Base-by-base conservation (phyloP, 2,329 filamentous ascomycete species). In the Moelleriella libera region DNA sequence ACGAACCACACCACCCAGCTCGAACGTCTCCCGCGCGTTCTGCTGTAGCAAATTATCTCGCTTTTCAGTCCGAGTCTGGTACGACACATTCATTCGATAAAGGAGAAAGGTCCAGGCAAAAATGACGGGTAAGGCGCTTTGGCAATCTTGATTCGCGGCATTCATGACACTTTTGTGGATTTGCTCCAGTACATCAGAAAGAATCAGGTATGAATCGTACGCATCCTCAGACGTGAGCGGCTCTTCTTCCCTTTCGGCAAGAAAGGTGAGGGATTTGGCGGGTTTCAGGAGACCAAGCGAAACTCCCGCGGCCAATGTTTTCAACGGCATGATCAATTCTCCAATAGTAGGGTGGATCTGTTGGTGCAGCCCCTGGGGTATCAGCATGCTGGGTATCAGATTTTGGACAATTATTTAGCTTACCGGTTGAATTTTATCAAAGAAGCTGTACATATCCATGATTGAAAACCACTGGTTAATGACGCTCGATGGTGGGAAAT, bases 51-150 rank as follows among this genome's bases (percentile, higher is more conserved):
- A 62, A 30, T 75, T 65, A 53, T 80, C 76, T 44, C 76, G 67
- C 49, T 74, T 72, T 58, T 84, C 80, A 40, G 76, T 78, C 43
- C 82, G 71, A 45, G 70, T 71, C 48, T 77, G 71, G 53, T 80
- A 83, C 10, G 76, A 76, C 41, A 78, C 67, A 53, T 79, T 78
- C 67, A 92, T 78, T 30, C 76, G 73, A 56, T 84, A 77, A 8
- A 89, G 70, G 30, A 95, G 76, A 44, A 90, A 69, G 4, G 82
- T 80, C 89, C 89, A 97, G 3, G 85, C 78, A 54, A 94, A 85
- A 21, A 87, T 75, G 14, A 85, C 79, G 1, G 87, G 86, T 48
- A 78, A 80, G 21, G 85, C 84, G 37, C 78, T 77, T 39, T 71
- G 68, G n/a, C 77, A 70, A 12, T 74, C 74, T 21, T 65, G 59